These are phyloP conservation scores for Stylonectria norvegica DNA, from an alignment of 2,329 filamentous ascomycete genomes.

Conservation along the genomic window DNA sequence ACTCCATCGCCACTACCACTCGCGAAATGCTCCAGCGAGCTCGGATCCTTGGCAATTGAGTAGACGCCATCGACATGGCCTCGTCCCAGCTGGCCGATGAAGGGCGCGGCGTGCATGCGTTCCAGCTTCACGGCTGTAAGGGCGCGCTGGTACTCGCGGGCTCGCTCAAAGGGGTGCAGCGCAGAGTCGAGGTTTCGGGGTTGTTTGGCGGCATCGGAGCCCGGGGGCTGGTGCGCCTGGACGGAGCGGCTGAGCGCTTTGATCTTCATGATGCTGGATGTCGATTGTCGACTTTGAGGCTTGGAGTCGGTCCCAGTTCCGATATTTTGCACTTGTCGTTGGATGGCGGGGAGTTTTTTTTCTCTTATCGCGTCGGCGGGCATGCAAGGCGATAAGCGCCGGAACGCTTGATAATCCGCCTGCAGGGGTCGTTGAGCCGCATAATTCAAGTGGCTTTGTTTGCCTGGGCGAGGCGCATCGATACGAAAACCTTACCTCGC, in stretches of 20 bases:
- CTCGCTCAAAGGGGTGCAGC: conserved; percentile 86
- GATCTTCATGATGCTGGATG: conserved; percentile 48
- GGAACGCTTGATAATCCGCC: conserved; percentile 32
- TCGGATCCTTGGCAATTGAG: conserved; percentile 75
- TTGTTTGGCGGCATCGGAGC: conserved; percentile 61
- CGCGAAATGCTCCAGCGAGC: conserved; percentile 69
- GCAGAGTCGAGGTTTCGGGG: conserved; percentile 77
- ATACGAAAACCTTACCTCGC: conserved; percentile 17
- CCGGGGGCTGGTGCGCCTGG: conserved; percentile 62
- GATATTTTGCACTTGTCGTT: conserved; percentile 6
- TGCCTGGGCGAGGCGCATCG: background rate
- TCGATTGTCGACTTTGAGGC: background rate
- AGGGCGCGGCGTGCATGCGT: conserved; percentile 76
- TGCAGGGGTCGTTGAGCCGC: conserved; percentile 14
- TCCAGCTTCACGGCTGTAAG: conserved; percentile 84
- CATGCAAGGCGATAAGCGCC: conserved; percentile 26
- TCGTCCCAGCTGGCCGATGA: conserved; percentile 79
- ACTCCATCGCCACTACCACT: conserved; percentile 89
- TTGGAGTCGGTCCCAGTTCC: conserved; percentile 1
- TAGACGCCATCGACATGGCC: conserved; percentile 90
- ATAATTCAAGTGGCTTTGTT: conserved; percentile 17
- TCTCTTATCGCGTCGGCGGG: conserved; percentile 24
- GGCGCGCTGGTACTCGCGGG: conserved; percentile 64
- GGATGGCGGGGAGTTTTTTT: conserved; percentile 31
- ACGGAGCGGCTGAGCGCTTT: conserved; percentile 65